Conservation (phyloP, 2,329 filamentous ascomycete species). For the Scedosporium dehoogii region DNA sequence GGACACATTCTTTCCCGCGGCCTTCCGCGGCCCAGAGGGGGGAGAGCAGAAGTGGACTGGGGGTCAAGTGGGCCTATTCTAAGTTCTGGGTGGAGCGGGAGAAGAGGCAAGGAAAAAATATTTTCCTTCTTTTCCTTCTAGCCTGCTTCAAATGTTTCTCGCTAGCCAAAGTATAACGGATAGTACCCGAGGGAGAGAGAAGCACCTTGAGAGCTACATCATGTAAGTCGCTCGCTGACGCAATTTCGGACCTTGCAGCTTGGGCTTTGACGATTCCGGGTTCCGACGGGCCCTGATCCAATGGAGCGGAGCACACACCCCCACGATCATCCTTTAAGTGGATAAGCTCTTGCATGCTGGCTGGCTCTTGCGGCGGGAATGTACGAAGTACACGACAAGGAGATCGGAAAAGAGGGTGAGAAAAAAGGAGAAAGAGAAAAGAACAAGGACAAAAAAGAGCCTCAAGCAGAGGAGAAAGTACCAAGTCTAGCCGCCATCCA, state of each 20-base stretch:
- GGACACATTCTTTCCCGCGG: not conserved
- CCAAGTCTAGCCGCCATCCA: no score
- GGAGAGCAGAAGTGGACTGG: not conserved
- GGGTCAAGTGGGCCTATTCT: no score
- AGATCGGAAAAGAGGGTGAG: no score
- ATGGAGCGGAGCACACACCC: not conserved
- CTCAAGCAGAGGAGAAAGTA: no score
- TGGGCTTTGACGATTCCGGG: not conserved
- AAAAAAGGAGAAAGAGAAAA: no score
- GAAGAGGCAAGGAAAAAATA: not conserved
- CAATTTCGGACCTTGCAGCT: not conserved
- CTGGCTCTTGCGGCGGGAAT: no score
- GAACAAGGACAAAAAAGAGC: no score
- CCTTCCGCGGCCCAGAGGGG: not conserved
- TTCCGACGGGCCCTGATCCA: not conserved
- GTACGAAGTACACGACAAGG: no score
- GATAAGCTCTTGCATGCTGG: not conserved
- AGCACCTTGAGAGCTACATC: not conserved
- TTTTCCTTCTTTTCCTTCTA: not conserved
- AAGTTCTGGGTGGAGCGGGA: not conserved
- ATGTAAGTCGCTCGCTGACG: not conserved
- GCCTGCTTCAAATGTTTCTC: not conserved
- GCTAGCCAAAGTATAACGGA: not conserved
- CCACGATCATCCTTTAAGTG: not conserved
- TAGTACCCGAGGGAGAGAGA: not conserved